These are phyloP conservation scores for Ogataea polymorpha DNA, from an alignment of 805 yeast species.

Conservation along the genomic window DNA sequence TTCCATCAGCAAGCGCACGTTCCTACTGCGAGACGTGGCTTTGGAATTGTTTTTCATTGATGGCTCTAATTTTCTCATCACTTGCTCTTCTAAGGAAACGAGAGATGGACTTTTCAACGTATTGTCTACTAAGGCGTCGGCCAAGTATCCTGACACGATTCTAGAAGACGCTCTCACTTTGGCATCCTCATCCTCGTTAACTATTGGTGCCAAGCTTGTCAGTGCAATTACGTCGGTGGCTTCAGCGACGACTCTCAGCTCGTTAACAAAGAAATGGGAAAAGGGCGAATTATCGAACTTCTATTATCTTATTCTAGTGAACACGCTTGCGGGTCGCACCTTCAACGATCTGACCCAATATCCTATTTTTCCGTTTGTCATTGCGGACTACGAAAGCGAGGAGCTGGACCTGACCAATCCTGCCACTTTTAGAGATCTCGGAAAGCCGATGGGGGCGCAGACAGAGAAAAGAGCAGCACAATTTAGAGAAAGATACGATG, in stretches of 20 bases:
- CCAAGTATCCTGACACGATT: constrained; percentile 51
- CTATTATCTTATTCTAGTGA: constrained; percentile 73
- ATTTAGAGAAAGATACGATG: constrained; percentile 71
- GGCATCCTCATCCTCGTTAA: constrained; percentile 36
- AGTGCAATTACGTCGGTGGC: constrained; percentile 36
- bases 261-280: constrained; percentile 70
- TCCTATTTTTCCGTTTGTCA: constrained; percentile 90
- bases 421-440: constrained; percentile 63
- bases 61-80: constrained; percentile 68
- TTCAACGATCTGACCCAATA: constrained; percentile 87
- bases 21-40: constrained; percentile 76
- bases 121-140: constrained; percentile 47
- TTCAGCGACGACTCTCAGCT: constrained; percentile 30
- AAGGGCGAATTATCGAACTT: constrained; percentile 79
- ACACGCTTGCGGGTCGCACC: constrained; percentile 84
- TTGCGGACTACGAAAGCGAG: constrained; percentile 75
- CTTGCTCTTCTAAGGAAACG: constrained; percentile 50
- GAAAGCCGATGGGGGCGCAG: constrained; percentile 94
- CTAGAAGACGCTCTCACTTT: constrained; percentile 51
- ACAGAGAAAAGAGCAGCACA: constrained; percentile 52
- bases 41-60: constrained; percentile 71
- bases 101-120: constrained; percentile 56
- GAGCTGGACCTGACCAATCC: constrained; percentile 64
- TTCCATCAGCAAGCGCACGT: constrained; percentile 70
- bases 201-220: constrained; percentile 41